Conservation (phyloP, 129 eudicot genomes). For the Centaurea solstitialis region DNA sequence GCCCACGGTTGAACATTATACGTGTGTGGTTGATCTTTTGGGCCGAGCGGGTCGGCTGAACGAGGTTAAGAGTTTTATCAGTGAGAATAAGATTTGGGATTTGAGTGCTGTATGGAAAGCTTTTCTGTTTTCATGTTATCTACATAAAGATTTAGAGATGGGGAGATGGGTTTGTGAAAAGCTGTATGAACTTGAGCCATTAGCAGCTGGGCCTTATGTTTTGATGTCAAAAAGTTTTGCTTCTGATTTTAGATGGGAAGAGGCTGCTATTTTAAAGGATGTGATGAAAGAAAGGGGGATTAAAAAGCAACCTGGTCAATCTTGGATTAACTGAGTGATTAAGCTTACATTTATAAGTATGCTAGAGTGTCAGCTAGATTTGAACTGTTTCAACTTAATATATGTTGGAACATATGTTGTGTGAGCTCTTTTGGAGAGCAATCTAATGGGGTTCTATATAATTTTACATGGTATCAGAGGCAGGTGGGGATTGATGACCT, state of each 20-base stretch:
- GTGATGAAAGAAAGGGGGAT: constrained; percentile 66
- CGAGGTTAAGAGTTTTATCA: constrained; percentile 54
- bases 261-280: constrained; percentile 55
- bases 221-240: constrained; percentile 61
- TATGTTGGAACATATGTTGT: background rate
- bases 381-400: background rate
- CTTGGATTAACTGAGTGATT: constrained; percentile 47
- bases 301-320: constrained; percentile 67
- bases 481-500: too few relatives aligned
- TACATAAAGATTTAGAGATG: constrained; percentile 68
- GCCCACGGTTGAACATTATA: constrained; percentile 61
- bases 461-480: background rate
- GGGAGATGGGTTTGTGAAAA: constrained; percentile 56
- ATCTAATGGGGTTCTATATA: background rate
- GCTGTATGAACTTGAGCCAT: constrained; percentile 59
- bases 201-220: constrained; percentile 47
- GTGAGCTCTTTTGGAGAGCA: background rate
- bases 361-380: background rate
- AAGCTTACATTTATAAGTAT: background rate
- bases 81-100: constrained; percentile 51
- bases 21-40: constrained; percentile 85
- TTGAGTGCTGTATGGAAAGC: constrained; percentile 67
- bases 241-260: constrained; percentile 62
- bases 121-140: constrained; percentile 59
- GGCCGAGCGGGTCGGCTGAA: constrained; percentile 72